Conservation (phyloP, 495 filamentous ascomycete species). For the Hypoxylon subgilvum region DNA sequence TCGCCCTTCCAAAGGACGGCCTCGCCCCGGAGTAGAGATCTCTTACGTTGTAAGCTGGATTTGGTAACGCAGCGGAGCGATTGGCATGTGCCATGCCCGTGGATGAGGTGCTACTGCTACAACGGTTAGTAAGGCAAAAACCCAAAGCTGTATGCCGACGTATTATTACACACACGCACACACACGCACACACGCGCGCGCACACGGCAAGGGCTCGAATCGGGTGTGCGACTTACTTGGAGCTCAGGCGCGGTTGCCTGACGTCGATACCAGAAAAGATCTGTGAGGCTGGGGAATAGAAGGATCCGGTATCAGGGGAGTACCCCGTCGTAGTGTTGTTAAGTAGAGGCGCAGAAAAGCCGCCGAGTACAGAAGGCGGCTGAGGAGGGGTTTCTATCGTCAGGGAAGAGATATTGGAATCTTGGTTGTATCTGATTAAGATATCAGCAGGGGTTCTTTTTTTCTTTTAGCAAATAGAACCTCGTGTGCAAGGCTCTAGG, state of each 20-base stretch:
- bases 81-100: conserved; percentile 63
- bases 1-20: conserved; percentile 54
- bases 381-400: conserved; percentile 55
- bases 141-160: conserved; percentile 12
- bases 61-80: conserved; percentile 57
- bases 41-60: conserved; percentile 55
- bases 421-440: conserved; percentile 52
- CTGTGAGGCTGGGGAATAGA: conserved; percentile 52
- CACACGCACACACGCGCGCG: too few relatives aligned
- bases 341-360: conserved; percentile 53
- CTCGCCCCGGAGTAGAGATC: conserved; percentile 57
- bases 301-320: conserved; percentile 52
- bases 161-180: conserved; percentile 23
- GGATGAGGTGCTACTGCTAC: conserved; percentile 53
- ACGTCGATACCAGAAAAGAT: conserved; percentile 54
- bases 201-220: conserved; percentile 8
- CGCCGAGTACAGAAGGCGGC: conserved; percentile 51
- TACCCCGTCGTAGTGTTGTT: conserved; percentile 46
- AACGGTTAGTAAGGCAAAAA: conserved; percentile 48
- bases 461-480: conserved; percentile 35
- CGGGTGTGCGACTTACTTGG: conserved; percentile 53
- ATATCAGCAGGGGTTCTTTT: conserved; percentile 45
- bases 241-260: conserved; percentile 55
- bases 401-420: conserved; percentile 51
- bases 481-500: conserved; percentile 37